These are phyloP conservation scores for Rhynchosporium graminicola DNA, from an alignment of 2,329 filamentous ascomycete genomes.

Conservation along the genomic window DNA sequence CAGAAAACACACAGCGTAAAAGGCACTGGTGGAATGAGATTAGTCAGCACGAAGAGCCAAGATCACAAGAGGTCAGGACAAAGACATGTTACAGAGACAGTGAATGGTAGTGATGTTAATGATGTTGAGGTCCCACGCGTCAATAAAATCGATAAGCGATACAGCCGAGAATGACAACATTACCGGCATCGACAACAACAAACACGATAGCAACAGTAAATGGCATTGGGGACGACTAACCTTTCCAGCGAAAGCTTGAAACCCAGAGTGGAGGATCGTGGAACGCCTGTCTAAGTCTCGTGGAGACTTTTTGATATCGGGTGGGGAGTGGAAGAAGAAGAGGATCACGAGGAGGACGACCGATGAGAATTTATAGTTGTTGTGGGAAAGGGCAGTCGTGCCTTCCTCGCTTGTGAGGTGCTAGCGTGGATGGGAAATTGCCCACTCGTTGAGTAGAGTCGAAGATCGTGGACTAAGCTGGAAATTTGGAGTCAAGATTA, in stretches of 20 bases:
- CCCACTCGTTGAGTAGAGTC: background rate
- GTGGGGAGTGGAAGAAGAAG: constrained; percentile 1
- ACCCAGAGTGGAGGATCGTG: background rate
- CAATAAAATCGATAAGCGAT: background rate
- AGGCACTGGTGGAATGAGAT: background rate
- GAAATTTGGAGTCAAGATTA: background rate
- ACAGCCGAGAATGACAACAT: background rate
- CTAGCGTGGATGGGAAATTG: constrained; percentile 1
- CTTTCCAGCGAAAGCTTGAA: background rate
- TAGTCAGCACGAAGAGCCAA: background rate
- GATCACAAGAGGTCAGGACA: background rate
- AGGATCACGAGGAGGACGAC: background rate
- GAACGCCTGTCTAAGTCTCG: background rate
- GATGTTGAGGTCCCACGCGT: background rate
- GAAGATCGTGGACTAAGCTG: background rate
- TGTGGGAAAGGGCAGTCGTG: background rate
- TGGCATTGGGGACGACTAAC: background rate
- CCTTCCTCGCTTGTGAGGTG: constrained; percentile 2
- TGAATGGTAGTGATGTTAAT: background rate
- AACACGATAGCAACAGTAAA: background rate
- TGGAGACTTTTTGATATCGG: background rate
- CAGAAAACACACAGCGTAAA: background rate
- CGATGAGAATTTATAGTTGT: background rate
- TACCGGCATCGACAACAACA: background rate
- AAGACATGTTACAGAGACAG: background rate